Conservation (phyloP, 169 alveolate species). For the Plasmodium gonderi region DNA sequence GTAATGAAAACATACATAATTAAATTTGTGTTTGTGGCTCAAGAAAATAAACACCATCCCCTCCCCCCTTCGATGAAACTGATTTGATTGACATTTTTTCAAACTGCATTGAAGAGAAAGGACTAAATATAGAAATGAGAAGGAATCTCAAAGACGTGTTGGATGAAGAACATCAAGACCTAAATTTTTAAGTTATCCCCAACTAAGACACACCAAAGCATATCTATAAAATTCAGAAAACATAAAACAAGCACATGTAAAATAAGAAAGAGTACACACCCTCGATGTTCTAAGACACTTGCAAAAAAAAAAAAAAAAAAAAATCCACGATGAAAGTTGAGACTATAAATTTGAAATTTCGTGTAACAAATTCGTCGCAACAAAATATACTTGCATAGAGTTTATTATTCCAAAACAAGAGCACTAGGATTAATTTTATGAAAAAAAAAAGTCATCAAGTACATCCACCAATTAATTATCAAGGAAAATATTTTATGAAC, state of each 20-base stretch:
- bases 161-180: neutral
- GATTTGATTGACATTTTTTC: neutral
- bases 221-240: too few relatives aligned
- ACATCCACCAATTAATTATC: neutral
- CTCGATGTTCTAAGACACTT: too few relatives aligned
- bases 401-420: neutral
- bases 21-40: neutral
- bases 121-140: neutral
- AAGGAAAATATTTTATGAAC: neutral
- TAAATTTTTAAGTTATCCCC: too few relatives aligned
- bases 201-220: too few relatives aligned
- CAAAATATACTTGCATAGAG: neutral
- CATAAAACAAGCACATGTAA: too few relatives aligned
- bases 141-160: neutral
- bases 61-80: neutral
- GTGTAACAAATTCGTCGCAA: neutral
- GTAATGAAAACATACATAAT: neutral
- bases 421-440: neutral
- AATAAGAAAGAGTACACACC: too few relatives aligned
- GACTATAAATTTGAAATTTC: neutral
- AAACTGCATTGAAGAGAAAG: neutral
- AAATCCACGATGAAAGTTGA: constrained; percentile 22
- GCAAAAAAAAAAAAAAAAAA: too few relatives aligned
- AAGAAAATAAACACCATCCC: too few relatives aligned
- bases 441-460: neutral